Evolutionary conservation across 768 basidiomycete species (phyloP), one percentile per base, ranked within the genome.

Genomic region (Pleurotus citrinopileatus): DNA sequence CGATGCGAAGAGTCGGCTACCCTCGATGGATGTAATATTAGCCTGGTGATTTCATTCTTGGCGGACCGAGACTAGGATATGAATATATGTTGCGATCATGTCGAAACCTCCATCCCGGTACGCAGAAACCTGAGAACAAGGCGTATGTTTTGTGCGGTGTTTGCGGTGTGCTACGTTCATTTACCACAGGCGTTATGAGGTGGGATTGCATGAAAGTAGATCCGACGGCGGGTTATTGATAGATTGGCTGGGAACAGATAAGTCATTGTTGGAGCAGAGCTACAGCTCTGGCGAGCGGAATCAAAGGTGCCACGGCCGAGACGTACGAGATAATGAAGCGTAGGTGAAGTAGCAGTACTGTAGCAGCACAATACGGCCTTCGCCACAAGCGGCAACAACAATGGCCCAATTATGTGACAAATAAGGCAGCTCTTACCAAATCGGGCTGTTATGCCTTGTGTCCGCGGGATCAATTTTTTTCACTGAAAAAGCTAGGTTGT

Each of bases 381-480:
- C n/a, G n/a, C n/a, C n/a, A n/a, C n/a, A n/a, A n/a, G n/a, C n/a
- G 29, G 7, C 29, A 34, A 34, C 9, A 34, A 40, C 38, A 40
- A 40, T 47, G 45, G 26, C 20, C 20, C 43, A 26, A 27, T 44
- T 25, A 17, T 25, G 22, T 8, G 19, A 9, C 43, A 44, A 44
- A 44, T 7, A 3, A 22, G 43, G 26, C 10, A 22, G 12, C 5
- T 4, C 1, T 23, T 44, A 8, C 43, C 26, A 25, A 22, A 25
- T 44, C 17, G 17, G 20, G 20, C 12, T 44, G 43, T 44, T 44
- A 17, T 44, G 43, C 22, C 43, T 12, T 44, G 43, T 44, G n/a
- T 22, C 48, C 34, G 22, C 48, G 48, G 48, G 48, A 51, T 34
- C 48, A 51, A 37, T 26, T 22, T 22, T 25, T 9, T 22, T 25